Evolutionary conservation across 805 yeast genomes (phyloP).

Genomic region (Blastobotrys terrestris): DNA sequence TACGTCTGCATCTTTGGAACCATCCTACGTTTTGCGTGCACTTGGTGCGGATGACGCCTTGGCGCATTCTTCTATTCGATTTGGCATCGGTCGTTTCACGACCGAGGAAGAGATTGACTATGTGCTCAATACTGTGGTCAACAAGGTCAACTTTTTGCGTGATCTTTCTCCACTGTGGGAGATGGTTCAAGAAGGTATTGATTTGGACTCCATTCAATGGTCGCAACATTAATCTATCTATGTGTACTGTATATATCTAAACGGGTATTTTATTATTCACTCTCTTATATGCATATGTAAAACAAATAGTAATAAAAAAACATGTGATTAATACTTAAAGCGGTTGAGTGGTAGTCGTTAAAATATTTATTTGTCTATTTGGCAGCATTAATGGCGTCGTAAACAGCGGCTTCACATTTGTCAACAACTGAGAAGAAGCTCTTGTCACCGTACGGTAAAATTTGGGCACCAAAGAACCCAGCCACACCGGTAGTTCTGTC

Average conservation of each 20-base stretch:
- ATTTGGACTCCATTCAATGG: conserved; percentile 91
- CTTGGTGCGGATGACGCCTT: conserved; percentile 96
- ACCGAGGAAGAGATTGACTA: conserved; percentile 95
- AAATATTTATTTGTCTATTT: too few relatives aligned
- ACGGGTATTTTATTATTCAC: background rate
- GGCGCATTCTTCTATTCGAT: conserved; percentile 97
- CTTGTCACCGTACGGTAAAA: conserved; percentile 34
- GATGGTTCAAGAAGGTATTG: conserved; percentile 98
- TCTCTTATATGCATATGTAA: too few relatives aligned
- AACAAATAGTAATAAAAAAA: too few relatives aligned
- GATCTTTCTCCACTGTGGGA: conserved; percentile 97
- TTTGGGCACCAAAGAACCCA: conserved; percentile 29
- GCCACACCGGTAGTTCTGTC: conserved; percentile 36
- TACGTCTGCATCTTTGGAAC: conserved; percentile 97
- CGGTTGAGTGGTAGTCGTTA: too few relatives aligned
- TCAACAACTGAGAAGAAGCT: background rate
- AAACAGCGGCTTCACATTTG: background rate
- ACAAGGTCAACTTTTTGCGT: conserved; percentile 85
- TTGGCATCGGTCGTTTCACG: conserved; percentile 95
- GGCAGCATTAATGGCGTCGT: background rate
- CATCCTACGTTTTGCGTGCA: conserved; percentile 93
- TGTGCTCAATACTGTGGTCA: conserved; percentile 80
- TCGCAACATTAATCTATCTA: conserved; percentile 66
- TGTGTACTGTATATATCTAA: background rate
- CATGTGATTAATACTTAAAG: too few relatives aligned